Evolutionary conservation across 176 grass and related monocot genomes (phyloP), one percentile per base, ranked within the genome.

Genomic region (Ampelocalamus luodianensis): DNA sequence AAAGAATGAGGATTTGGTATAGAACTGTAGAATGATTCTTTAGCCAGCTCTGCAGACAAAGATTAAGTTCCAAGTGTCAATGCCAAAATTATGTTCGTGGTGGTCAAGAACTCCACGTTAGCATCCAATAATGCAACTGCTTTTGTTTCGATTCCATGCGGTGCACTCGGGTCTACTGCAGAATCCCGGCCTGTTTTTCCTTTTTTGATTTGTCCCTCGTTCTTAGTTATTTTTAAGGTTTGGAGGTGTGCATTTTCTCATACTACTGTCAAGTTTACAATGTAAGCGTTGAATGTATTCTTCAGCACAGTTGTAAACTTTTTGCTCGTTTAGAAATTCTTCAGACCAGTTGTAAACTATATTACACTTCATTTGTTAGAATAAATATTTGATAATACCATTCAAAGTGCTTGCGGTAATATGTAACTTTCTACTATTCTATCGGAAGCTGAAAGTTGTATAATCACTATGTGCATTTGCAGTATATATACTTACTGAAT

Each of bases 11-110:
- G 79, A 83, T 76, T 87, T 87, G 59, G 84, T 79, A 9, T 8
- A 79, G 14, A 22, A 78, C 5, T 86, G 43, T 78, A 66, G 72
- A 18, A 66, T 24, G 46, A 79, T 87, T 83, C 67, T 59, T 37
- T 74, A 79, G 39, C 4, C 16, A 1, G 6, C 22, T 86, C 67
- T 83, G 24, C 59, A 72, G 74, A 83, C 67, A 73, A 83, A 72
- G 76, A 62, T 87, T 83, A 90, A 78, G 67, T 12, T 82, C 67
- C 58, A 86, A 86, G 27, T 72, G 14, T 55, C 26, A 50, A 70
- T 24, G 62, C n/a, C 29, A 74, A 59, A 7, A 60, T 42, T 79
- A 66, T 44, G 59, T 72, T 66, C 15, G 58, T 83, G 78, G 72
- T 58, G 67, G 63, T 13, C 56, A 56, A 66, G 65, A 45, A 10